Base-by-base conservation (phyloP, 345 rosid genomes). In the Syzygium aromaticum region DNA sequence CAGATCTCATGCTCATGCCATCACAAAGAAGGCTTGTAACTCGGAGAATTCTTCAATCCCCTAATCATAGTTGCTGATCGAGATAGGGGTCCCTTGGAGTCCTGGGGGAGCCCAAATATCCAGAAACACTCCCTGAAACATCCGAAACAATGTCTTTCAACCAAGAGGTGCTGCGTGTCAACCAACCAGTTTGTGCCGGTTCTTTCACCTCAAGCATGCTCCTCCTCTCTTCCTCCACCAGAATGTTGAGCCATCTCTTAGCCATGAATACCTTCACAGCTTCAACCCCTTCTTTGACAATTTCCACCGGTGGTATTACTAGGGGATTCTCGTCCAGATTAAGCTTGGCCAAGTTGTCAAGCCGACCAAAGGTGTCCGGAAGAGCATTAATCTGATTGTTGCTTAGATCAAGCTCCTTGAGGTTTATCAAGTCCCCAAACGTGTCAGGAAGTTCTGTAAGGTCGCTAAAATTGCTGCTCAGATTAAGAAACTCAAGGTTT, bases 381-480 rank as follows among this genome's bases (percentile, higher is more conserved):
- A 96, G 93, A n/a, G 94, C 93, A 80, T 92, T 93, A 88, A 96
- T 92, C 90, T 96, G 99, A 91, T 96, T 96, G 95, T 96, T 95
- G 89, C 98, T 95, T 64, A 96, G 92, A 88, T 96, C 97, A 17
- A 96, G 98, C 80, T 96, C 98, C 91, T 89, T 95, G 64, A 96
- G 98, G 90, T 90, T 95, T 43, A 87, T 91, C 91, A 96, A 91
- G 54, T 95, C 96, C 10, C 98, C 99, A 22, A 96, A 91, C 6
- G 96, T 94, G 51, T 93, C 93, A 6, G 99, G 98, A 38, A 96
- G 99, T 77, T 92, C 96, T 54, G 59, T 93, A 92, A 95, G 89
- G 89, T 96, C 97, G 16, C 93, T 93, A 92, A 96, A 96, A 90
- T 96, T 96, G 87, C 93, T 95, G 90, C 96, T 92, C 57, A 96